These are phyloP conservation scores for Pythium monospermum DNA, from an alignment of 352 stramenopile species.

Conservation along the genomic window DNA sequence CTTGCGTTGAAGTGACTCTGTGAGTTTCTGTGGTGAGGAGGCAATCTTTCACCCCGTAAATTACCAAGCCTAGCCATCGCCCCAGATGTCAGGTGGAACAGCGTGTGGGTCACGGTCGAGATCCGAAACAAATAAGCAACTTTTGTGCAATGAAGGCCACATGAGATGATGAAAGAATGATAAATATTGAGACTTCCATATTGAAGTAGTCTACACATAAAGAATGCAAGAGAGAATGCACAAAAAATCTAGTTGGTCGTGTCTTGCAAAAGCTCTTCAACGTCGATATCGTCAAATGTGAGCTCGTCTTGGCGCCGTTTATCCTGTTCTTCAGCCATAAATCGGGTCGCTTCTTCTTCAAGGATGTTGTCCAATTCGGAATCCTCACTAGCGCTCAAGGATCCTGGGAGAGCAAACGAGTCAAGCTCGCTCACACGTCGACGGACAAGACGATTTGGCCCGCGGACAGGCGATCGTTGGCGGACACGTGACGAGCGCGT, in stretches of 20 bases:
- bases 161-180: too few species aligned
- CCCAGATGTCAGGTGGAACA: too few species aligned
- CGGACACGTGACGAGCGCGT: constrained; percentile 11
- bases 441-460: constrained; percentile 37
- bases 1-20: background rate
- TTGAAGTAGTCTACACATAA: constrained; percentile 17
- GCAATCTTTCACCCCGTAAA: too few species aligned
- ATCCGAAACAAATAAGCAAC: too few species aligned
- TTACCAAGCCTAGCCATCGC: too few species aligned
- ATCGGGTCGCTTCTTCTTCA: constrained; percentile 51
- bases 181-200: too few species aligned
- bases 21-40: background rate
- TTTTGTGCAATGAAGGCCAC: too few species aligned
- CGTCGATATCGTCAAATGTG: constrained; percentile 54
- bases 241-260: constrained; percentile 10
- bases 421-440: constrained; percentile 39
- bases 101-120: too few species aligned
- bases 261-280: constrained; percentile 60
- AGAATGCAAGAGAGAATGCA: too few species aligned
- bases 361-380: constrained; percentile 49
- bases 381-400: constrained; percentile 15
- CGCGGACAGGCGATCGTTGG: constrained; percentile 6
- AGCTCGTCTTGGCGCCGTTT: constrained; percentile 27
- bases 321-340: constrained; percentile 51
- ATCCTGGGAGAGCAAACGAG: constrained; percentile 16